phyloP scores from a whole-genome alignment of 106 monocot genomes.

The Dioscorea dumetorum region DNA sequence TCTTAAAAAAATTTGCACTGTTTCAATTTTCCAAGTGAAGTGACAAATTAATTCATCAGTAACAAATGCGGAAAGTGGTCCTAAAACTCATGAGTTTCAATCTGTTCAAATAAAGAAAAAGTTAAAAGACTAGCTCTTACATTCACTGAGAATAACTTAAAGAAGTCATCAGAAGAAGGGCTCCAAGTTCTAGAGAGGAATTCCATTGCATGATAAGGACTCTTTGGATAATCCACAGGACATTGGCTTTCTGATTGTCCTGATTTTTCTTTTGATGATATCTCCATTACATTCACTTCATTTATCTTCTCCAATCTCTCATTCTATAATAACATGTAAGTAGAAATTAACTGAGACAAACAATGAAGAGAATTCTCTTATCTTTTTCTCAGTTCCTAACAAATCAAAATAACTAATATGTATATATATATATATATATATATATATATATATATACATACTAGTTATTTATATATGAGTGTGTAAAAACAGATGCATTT shows the following conservation, averaged over 20 bases:
- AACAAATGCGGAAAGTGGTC: background rate
- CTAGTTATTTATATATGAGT: too few species aligned
- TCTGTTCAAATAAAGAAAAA: background rate
- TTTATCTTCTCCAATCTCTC: slow-evolving; percentile 15
- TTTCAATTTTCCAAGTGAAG: background rate
- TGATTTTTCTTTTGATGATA: slow-evolving; percentile 13
- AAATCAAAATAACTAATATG: background rate
- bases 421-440: too few species aligned
- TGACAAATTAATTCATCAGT: background rate
- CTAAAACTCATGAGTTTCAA: background rate
- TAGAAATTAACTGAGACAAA: too few species aligned
- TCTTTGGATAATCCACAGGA: slow-evolving; percentile 21
- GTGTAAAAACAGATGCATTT: too few species aligned
- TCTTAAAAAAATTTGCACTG: background rate
- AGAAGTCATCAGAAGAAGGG: slow-evolving; percentile 59
- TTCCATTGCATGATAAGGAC: slow-evolving; percentile 57
- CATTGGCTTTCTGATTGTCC: slow-evolving; percentile 5
- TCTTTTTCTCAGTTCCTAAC: background rate
- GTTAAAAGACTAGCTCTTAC: slow-evolving; percentile 28
- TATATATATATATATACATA: too few species aligned
- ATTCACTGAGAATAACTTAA: slow-evolving; percentile 50
- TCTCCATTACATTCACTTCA: background rate
- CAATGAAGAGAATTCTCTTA: too few species aligned
- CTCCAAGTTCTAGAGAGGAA: slow-evolving; percentile 76
- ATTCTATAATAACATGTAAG: slow-evolving; percentile 15